A percentile compares a stretch with the other conserved stretches of the same genome.
Conservation (phyloP, 306 rosid species). For the Glycine soja region DNA sequence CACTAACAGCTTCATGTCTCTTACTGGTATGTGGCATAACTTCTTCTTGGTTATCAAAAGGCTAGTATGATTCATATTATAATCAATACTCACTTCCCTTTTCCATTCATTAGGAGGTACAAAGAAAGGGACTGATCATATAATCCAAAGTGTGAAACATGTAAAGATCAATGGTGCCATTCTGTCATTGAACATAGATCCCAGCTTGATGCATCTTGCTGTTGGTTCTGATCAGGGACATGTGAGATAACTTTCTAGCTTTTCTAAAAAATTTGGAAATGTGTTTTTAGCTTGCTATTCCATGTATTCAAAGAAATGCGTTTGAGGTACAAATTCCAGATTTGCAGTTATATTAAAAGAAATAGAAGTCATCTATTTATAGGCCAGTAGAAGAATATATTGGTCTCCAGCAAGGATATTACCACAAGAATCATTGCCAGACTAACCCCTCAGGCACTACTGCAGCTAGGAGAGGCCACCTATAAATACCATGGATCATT, state of each 20-base stretch:
- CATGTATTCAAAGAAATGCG: constrained; percentile 8
- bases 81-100: constrained; percentile 12
- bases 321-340: not conserved
- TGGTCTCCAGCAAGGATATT: not conserved
- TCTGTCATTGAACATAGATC: constrained; percentile 60
- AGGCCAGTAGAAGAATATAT: constrained; percentile 1
- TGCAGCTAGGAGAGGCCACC: not conserved
- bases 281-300: not conserved
- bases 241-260: constrained; percentile 58
- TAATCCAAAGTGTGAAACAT: constrained; percentile 72
- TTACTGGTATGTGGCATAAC: constrained; percentile 78
- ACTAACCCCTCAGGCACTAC: not conserved
- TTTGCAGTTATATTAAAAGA: constrained; percentile 26
- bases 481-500: not conserved
- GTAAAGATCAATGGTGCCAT: constrained; percentile 71
- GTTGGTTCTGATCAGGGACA: constrained; percentile 92
- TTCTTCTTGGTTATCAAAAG: constrained; percentile 28
- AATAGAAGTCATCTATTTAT: constrained; percentile 18
- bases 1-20: constrained; percentile 71
- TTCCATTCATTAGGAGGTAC: constrained; percentile 62
- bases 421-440: not conserved
- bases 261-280: not conserved
- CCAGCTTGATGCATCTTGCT: constrained; percentile 66
- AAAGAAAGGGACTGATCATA: constrained; percentile 78
- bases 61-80: constrained; percentile 21